phyloP scores from a whole-genome alignment of 2,329 filamentous ascomycete species.

The Microsporum audouinii region DNA sequence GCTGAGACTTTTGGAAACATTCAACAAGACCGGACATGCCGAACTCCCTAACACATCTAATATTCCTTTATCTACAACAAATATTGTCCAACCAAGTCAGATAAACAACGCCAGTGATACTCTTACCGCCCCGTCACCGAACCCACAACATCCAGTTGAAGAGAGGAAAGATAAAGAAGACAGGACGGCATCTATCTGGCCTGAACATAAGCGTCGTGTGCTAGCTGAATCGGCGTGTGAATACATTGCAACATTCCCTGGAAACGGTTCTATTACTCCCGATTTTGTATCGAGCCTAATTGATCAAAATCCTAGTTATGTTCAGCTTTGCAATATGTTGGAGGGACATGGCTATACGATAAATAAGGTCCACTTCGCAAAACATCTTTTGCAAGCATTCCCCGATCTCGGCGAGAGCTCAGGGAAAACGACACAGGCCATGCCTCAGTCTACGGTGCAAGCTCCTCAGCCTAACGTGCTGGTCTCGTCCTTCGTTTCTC shows the following conservation, averaged over 20 bases:
- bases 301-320: conserved; percentile 44
- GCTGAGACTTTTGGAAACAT: not conserved
- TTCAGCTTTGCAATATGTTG: conserved; percentile 43
- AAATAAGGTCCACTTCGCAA: conserved; percentile 43
- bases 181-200: conserved; percentile 34
- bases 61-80: not conserved
- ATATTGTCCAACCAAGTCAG: not conserved
- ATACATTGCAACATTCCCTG: conserved; percentile 35
- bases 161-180: conserved; percentile 18
- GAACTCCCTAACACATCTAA: not conserved
- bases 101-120: not conserved
- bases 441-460: not conserved
- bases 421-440: not conserved
- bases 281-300: conserved; percentile 38
- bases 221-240: conserved; percentile 41
- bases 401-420: conserved; percentile 16
- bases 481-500: not conserved
- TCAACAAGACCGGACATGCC: not conserved
- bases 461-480: not conserved
- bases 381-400: conserved; percentile 32
- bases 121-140: not conserved
- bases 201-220: conserved; percentile 36
- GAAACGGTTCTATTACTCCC: conserved; percentile 31
- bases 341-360: conserved; percentile 41
- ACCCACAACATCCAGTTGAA: not conserved